phyloP scores from a whole-genome alignment of 306 rosid genomes.

The Cicer arietinum region DNA sequence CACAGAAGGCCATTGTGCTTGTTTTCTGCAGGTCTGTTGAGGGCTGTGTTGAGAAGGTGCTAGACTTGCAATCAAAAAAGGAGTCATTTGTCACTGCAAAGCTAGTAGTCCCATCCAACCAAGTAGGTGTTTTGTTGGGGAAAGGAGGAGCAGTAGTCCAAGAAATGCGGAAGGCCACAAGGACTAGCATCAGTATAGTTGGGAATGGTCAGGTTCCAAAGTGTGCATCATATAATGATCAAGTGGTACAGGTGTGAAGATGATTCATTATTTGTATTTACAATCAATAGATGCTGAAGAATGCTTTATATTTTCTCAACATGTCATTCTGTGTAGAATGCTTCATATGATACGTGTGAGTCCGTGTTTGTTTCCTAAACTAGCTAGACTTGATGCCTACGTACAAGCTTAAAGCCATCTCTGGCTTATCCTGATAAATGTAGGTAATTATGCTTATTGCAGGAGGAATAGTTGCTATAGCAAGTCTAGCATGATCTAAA shows the following conservation, averaged over 20 bases:
- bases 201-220: slow-evolving; percentile 75
- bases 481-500: slow-evolving; percentile 4
- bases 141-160: slow-evolving; percentile 84
- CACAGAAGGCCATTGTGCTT: slow-evolving; percentile 84
- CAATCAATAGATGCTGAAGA: slow-evolving; percentile 38
- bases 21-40: slow-evolving; percentile 77
- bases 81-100: slow-evolving; percentile 66
- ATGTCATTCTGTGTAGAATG: not conserved
- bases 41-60: slow-evolving; percentile 64
- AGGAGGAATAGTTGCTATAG: not conserved
- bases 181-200: slow-evolving; percentile 70
- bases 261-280: slow-evolving; percentile 31
- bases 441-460: slow-evolving; percentile 10
- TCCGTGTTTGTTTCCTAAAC: slow-evolving; percentile 4
- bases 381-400: slow-evolving; percentile 6
- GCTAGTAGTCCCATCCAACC: slow-evolving; percentile 73
- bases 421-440: slow-evolving; percentile 19
- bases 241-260: slow-evolving; percentile 73
- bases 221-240: slow-evolving; percentile 68
- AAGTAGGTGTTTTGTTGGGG: slow-evolving; percentile 95
- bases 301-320: slow-evolving; percentile 22
- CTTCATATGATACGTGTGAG: slow-evolving; percentile 17
- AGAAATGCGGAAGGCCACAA: slow-evolving; percentile 81
- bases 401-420: not conserved
- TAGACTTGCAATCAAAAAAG: slow-evolving; percentile 58